A percentile compares a stretch with the other conserved stretches of the same genome.
Evolutionary conservation across 1,284 basidiomycete genomes (phyloP).

Genomic region (Rhodotorula sp.): DNA sequence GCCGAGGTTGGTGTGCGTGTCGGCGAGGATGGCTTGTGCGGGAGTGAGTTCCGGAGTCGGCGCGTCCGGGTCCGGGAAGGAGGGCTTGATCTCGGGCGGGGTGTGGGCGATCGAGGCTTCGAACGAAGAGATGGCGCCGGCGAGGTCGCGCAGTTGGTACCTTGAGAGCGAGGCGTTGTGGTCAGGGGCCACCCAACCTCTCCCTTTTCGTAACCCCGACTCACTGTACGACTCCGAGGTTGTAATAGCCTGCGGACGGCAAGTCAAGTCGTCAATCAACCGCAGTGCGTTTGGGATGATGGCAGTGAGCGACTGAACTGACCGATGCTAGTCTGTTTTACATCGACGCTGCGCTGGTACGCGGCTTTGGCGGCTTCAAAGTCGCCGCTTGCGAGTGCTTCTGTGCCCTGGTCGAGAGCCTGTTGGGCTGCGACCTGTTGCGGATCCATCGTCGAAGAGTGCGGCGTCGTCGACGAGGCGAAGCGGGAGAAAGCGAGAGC

Average conservation of each 20-base stretch:
- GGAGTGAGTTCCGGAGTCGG: constrained; percentile 27
- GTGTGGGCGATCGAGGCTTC: constrained; percentile 26
- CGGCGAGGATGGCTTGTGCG: constrained; percentile 33
- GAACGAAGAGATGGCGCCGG: constrained; percentile 33
- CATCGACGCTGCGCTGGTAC: constrained; percentile 29
- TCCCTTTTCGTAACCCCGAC: no score
- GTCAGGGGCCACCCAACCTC: no score
- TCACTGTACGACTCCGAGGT: constrained; percentile 41
- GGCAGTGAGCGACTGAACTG: not conserved
- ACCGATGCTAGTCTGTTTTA: constrained; percentile 36
- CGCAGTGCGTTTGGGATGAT: no score
- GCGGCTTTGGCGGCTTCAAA: constrained; percentile 13
- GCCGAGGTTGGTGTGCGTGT: constrained; percentile 41
- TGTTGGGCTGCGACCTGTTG: constrained; percentile 29
- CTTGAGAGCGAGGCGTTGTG: no score
- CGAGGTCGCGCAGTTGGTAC: constrained; percentile 31
- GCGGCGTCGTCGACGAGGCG: constrained; percentile 26
- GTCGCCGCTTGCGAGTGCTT: constrained; percentile 28
- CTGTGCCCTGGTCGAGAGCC: constrained; percentile 34
- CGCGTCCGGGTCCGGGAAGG: constrained; percentile 11
- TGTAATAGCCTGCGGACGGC: constrained; percentile 31
- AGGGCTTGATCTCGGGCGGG: constrained; percentile 10
- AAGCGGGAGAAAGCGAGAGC: not conserved
- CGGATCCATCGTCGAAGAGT: constrained; percentile 31
- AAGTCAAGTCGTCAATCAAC: not conserved